Percentiles rank a stretch among this genome's conserved stretches.
phyloP scores from a whole-genome alignment of 202 grass and related monocot genomes.

The Carex sylvatica region DNA sequence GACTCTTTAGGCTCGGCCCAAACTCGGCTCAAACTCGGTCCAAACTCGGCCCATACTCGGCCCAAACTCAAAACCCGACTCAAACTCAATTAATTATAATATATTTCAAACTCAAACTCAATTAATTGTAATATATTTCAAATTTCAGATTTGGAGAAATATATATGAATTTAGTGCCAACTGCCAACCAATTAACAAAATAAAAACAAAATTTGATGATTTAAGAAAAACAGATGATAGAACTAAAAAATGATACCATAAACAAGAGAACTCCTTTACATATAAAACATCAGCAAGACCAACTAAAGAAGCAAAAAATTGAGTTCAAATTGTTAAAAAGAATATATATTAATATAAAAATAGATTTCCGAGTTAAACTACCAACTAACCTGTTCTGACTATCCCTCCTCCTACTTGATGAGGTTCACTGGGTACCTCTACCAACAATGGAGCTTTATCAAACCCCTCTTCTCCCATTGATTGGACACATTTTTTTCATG shows the following conservation, averaged over 20 bases:
- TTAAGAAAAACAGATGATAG: neutral
- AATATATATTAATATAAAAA: neutral
- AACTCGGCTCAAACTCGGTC: too few relatives aligned
- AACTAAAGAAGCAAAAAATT: neutral
- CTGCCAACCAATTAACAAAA: neutral
- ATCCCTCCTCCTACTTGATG: neutral
- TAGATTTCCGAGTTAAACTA: neutral
- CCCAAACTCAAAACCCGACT: too few relatives aligned
- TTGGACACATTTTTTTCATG: neutral
- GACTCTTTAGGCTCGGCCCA: too few relatives aligned
- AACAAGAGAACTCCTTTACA: neutral
- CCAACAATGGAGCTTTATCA: slow-evolving; percentile 9
- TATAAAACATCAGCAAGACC: neutral
- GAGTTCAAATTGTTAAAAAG: neutral
- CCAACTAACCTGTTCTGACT: slow-evolving; percentile 28
- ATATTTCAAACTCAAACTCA: too few relatives aligned
- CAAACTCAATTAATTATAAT: too few relatives aligned
- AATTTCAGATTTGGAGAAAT: neutral
- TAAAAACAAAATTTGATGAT: neutral
- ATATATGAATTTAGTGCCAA: neutral
- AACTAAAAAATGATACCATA: neutral
- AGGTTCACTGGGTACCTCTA: neutral
- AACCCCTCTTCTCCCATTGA: slow-evolving; percentile 20
- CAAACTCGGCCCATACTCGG: too few relatives aligned
- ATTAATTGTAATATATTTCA: too few relatives aligned